A percentile compares a stretch with the other conserved stretches of the same genome.
Conservation (phyloP, 2,329 filamentous ascomycete genomes). For the Leptoxyphium fumago region DNA sequence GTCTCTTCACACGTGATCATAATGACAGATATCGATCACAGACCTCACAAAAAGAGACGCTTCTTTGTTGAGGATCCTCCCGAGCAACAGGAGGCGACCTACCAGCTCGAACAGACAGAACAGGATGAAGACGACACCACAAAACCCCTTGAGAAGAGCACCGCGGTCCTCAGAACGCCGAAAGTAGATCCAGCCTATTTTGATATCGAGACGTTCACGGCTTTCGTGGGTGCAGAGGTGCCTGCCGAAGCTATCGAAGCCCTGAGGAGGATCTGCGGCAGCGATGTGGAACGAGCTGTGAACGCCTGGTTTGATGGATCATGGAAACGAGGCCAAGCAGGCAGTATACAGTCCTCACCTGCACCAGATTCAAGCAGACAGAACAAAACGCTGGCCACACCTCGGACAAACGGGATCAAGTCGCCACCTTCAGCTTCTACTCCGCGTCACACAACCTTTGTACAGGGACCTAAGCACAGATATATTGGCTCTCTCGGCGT, state of each 20-base stretch:
- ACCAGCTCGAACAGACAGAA: constrained; percentile 17
- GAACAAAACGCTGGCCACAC: background rate
- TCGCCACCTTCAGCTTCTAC: constrained; percentile 3
- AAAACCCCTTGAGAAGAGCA: constrained; percentile 5
- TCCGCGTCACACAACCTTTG: background rate
- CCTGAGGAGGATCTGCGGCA: constrained; percentile 35
- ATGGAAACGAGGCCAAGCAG: constrained; percentile 30
- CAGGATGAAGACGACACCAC: constrained; percentile 20
- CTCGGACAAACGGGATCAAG: background rate
- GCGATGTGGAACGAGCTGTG: constrained; percentile 45
- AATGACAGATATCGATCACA: constrained; percentile 32
- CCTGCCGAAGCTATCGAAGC: constrained; percentile 29
- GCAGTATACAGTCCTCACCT: background rate
- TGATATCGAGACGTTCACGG: constrained; percentile 39
- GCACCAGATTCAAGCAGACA: background rate
- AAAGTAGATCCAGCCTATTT: constrained; percentile 23
- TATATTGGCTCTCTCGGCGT: constrained; percentile 90
- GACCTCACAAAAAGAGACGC: constrained; percentile 46
- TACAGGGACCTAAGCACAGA: constrained; percentile 40
- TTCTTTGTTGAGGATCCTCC: constrained; percentile 43
- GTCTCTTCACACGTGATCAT: constrained; percentile 4
- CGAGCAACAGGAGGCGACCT: constrained; percentile 11
- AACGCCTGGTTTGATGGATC: constrained; percentile 52
- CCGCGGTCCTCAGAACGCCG: constrained; percentile 2
- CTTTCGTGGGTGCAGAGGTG: constrained; percentile 42